Evolutionary conservation across 2,329 filamentous ascomycete species (phyloP).

Genomic region (Beauveria caledonica): DNA sequence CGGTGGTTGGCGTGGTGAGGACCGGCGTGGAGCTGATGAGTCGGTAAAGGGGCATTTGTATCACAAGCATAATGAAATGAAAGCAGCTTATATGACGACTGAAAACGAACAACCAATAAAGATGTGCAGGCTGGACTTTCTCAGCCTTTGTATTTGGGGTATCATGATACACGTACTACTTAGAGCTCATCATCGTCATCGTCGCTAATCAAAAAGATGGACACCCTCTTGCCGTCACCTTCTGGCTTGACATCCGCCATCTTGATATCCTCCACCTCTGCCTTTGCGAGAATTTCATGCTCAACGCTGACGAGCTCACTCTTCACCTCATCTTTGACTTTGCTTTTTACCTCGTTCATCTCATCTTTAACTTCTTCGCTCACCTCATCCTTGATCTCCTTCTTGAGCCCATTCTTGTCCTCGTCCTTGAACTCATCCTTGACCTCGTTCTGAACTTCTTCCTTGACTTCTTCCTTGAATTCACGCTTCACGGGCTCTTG

Average conservation of each 20-base stretch:
- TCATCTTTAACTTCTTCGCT: slow-evolving; percentile 1
- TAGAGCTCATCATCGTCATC: slow-evolving; percentile 12
- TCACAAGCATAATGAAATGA: slow-evolving; percentile 3
- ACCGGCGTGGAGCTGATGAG: slow-evolving; percentile 69
- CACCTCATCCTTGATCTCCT: neutral
- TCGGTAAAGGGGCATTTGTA: slow-evolving; percentile 15
- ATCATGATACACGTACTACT: neutral
- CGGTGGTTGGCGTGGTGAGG: slow-evolving; percentile 80
- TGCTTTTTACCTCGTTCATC: neutral
- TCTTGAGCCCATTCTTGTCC: neutral
- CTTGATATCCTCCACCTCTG: neutral
- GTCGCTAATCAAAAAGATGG: slow-evolving; percentile 6
- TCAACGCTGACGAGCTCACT: slow-evolving; percentile 3
- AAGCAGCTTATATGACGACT: neutral
- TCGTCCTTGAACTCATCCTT: slow-evolving; percentile 13
- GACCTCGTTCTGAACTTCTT: neutral
- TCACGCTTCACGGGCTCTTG: neutral
- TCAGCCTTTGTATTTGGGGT: neutral
- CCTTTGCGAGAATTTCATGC: neutral
- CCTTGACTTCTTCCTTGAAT: slow-evolving; percentile 1
- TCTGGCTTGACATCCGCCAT: neutral
- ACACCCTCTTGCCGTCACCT: slow-evolving; percentile 3
- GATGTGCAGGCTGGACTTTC: neutral
- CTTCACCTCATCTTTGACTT: slow-evolving; percentile 2
- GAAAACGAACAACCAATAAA: neutral